These are phyloP conservation scores for Crepidotus variabilis DNA, from an alignment of 768 basidiomycete genomes.

Conservation along the genomic window DNA sequence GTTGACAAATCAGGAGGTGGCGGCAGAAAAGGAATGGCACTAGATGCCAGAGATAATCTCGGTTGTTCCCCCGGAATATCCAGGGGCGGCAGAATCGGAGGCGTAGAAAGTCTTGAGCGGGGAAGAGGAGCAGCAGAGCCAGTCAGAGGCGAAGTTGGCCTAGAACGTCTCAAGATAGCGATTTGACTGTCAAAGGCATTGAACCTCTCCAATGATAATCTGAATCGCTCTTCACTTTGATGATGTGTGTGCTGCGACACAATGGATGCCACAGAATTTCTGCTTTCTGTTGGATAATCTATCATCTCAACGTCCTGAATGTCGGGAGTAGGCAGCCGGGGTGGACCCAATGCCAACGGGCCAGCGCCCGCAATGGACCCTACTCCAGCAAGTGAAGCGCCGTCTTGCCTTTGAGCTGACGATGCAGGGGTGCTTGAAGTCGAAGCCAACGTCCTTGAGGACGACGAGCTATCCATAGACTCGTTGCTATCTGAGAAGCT, in stretches of 20 bases:
- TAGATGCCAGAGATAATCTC: slow-evolving; percentile 11
- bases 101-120: slow-evolving; percentile 20
- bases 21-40: slow-evolving; percentile 18
- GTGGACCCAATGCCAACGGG: slow-evolving; percentile 23
- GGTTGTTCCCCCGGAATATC: slow-evolving; percentile 8
- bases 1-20: slow-evolving; percentile 18
- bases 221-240: slow-evolving; percentile 32
- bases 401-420: background rate
- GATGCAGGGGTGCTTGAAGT: background rate
- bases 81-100: slow-evolving; percentile 33
- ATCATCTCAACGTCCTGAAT: slow-evolving; percentile 52
- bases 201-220: slow-evolving; percentile 47
- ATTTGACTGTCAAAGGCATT: slow-evolving; percentile 53
- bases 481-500: slow-evolving; percentile 37
- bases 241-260: background rate
- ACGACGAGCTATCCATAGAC: slow-evolving; percentile 29
- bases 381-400: too few relatives aligned
- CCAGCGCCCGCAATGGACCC: too few relatives aligned
- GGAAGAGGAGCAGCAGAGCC: slow-evolving; percentile 18
- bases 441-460: slow-evolving; percentile 25
- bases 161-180: slow-evolving; percentile 22
- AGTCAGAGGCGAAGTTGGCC: slow-evolving; percentile 33
- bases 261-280: background rate
- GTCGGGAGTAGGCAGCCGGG: slow-evolving; percentile 39
- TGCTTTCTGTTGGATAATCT: slow-evolving; percentile 26